Evolutionary conservation across 2,329 filamentous ascomycete genomes (phyloP), one percentile per base, ranked within the genome.

Genomic region (Paraconiothyrium brasiliense): DNA sequence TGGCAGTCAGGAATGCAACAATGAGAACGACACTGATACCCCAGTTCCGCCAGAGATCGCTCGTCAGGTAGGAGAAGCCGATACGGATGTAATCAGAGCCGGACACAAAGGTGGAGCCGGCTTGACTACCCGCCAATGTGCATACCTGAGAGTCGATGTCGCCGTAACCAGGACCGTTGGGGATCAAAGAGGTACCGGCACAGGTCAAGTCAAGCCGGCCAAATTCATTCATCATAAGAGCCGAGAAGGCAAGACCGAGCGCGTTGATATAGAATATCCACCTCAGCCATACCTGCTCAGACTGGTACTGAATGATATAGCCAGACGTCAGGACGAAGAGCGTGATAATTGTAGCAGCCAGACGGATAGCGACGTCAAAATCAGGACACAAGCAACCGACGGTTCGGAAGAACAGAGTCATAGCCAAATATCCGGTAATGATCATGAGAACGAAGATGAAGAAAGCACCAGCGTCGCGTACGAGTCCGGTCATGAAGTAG

Each of bases 211-310:
- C 84, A 46, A 92, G 82, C 11, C 86, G 80, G 39, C 85, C 84
- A 71, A 97, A 97, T 73, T 97, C 93, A 71, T 97, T 97, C 70
- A 92, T 87, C 92, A 97, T 95, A 78, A 97, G 78, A 1, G 88
- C 83, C 11, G 89, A 86, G 73, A 97, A 96, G 0, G 89, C 87
- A 2, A 95, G 84, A 49, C 91, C 92, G 1, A 96, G 83, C 1
- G 92, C 91, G 64, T 95, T 89, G 50, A 94, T 82, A 74, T 92
- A 95, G 77, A 91, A 92, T 63, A 96, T 87, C 92, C 92, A 96
- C 65, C 89, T 84, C 70, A 90, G 90, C 92, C 92, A 97, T 0
- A 89, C 88, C 68, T 93, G 90, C 69, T 92, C 87, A 2, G 83
- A 86, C 54, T 90, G 86, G 75, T 91, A 93, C 74, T 93, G 92